Evolutionary conservation across 2,329 filamentous ascomycete genomes (phyloP), one percentile per base, ranked within the genome.

Genomic region (Epicoccum nigrum): DNA sequence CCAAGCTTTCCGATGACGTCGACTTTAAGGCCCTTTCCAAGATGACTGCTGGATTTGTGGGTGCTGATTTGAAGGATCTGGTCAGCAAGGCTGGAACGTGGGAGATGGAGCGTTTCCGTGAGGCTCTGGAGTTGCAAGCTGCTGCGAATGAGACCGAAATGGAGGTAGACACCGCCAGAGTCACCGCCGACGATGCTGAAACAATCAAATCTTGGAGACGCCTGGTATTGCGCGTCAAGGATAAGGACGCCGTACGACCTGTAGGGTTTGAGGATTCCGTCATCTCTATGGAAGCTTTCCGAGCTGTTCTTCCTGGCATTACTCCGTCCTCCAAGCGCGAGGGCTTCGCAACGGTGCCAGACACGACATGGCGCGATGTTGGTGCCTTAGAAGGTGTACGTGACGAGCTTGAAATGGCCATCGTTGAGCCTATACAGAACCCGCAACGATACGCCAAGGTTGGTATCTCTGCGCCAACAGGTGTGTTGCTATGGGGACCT

Each of bases 401-500:
- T 30, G 83, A 90, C 51, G 87, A 94, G 69, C 86, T 99, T 5
- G 81, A 89, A 62, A 86, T 87, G 67, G 90, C 91, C 35, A 95
- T 99, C 64, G 90, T 97, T 34, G 86, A 91, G 16, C 92, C 92
- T 1, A 97, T 99, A 74, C 86, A 87, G 60, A 79, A 88, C 46
- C 94, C 94, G 0, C 86, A 90, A 27, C 79, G 86, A 33, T 97
- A 93, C 72, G 82, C 83, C 23, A 80, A 81, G 7, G 85, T 94
- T 6, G 92, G 92, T 66, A 89, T 96, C 60, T 86, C 85, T 17
- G 86, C 89, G 0, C 89, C 91, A 0, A 89, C 90, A 0, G 94
- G 94, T 13, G 91, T 97, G 3, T 81, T 99, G 0, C 89, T 99
- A 46, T 99, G 93, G 91, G 94, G 94, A 0, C 94, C 94, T 1